Conservation (phyloP, 139 green algal genomes). For the Gonium pectorale region DNA sequence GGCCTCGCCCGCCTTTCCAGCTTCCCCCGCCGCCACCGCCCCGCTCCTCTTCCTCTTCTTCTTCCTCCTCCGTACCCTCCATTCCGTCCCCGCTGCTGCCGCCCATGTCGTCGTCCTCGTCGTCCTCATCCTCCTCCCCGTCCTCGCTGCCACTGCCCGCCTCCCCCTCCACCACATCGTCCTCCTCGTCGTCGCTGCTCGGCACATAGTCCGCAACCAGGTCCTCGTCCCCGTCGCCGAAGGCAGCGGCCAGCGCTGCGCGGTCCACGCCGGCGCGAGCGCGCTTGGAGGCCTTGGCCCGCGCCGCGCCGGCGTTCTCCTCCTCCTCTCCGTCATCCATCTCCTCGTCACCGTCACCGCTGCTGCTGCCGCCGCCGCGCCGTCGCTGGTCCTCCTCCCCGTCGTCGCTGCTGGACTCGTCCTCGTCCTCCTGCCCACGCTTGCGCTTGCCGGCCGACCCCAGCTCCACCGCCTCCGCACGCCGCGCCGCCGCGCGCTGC, state of each 20-base stretch:
- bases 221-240: neutral
- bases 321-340: constrained; percentile 15
- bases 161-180: constrained; percentile 21
- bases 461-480: constrained; percentile 16
- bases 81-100: neutral
- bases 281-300: too few relatives aligned
- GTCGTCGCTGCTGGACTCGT: neutral
- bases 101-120: neutral
- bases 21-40: neutral
- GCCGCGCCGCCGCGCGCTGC: constrained; percentile 60
- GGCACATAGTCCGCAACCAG: constrained; percentile 19
- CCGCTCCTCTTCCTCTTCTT: neutral
- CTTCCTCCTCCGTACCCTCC: neutral
- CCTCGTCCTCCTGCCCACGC: neutral
- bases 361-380: constrained; percentile 12
- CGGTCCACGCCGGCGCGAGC: too few relatives aligned
- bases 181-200: neutral
- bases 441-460: neutral
- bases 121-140: neutral
- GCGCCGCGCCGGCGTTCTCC: neutral
- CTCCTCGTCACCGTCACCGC: neutral
- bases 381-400: neutral
- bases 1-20: neutral
- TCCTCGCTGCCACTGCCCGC: neutral
- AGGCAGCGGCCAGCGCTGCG: neutral